A percentile compares a stretch with the other conserved stretches of the same genome.
These are phyloP conservation scores for Penicillium sp. DNA, from an alignment of 2,329 filamentous ascomycete genomes.

Conservation along the genomic window DNA sequence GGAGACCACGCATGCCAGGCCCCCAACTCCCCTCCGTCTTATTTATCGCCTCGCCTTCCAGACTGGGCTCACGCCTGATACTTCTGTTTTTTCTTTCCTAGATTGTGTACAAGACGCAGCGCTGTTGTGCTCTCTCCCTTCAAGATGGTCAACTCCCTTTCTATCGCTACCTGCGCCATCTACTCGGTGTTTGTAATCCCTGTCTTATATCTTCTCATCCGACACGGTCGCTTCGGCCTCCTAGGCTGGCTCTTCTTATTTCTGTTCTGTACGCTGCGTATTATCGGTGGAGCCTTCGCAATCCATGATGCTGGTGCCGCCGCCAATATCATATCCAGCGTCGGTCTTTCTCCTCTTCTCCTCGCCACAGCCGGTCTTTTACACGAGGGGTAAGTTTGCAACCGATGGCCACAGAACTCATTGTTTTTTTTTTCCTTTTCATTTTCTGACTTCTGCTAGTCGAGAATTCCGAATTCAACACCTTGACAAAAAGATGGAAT, in stretches of 20 bases:
- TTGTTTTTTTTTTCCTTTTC: neutral
- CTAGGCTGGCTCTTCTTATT: constrained; percentile 7
- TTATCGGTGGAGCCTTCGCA: constrained; percentile 4
- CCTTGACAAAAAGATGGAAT: neutral
- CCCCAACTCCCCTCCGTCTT: constrained; percentile 5
- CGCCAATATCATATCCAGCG: constrained; percentile 5
- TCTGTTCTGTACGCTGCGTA: constrained; percentile 5
- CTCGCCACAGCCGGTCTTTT: constrained; percentile 2
- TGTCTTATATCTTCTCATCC: no score
- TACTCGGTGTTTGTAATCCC: no score
- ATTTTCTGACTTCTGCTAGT: constrained; percentile 2
- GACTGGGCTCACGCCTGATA: no score
- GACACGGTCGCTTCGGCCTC: no score
- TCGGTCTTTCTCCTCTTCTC: constrained; percentile 4
- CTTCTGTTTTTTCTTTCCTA: no score
- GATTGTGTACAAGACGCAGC: no score
- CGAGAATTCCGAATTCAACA: constrained; percentile 15
- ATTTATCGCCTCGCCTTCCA: neutral
- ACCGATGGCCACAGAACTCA: no score
- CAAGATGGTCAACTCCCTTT: no score
- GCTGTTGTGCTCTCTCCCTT: no score
- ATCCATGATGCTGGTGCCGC: neutral
- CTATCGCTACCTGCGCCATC: no score
- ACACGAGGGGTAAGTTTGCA: constrained; percentile 3
- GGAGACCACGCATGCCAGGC: no score